Conservation (phyloP, 768 basidiomycete genomes). For the Hirschioporus abietinus region DNA sequence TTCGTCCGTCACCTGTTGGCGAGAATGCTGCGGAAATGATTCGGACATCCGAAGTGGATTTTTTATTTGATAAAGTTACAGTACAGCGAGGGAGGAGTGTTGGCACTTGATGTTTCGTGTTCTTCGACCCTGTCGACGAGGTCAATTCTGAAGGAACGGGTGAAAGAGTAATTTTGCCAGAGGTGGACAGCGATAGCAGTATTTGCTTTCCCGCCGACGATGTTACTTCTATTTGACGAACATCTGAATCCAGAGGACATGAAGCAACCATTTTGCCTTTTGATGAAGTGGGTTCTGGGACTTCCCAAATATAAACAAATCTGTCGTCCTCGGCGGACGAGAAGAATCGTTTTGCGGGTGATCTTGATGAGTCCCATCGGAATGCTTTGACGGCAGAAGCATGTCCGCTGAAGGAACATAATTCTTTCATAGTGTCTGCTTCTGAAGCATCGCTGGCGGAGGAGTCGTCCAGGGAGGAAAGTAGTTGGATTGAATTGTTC, state of each 20-base stretch:
- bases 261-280: constrained; percentile 55
- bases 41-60: constrained; percentile 26
- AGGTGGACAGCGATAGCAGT: constrained; percentile 51
- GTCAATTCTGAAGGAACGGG: constrained; percentile 44
- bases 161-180: constrained; percentile 55
- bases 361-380: constrained; percentile 43
- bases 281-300: constrained; percentile 32
- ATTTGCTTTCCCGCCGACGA: constrained; percentile 27
- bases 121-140: constrained; percentile 32
- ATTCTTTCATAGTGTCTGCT: constrained; percentile 37
- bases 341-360: constrained; percentile 42
- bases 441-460: constrained; percentile 13
- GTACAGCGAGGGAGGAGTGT: constrained; percentile 50
- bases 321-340: constrained; percentile 61
- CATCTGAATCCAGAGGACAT: constrained; percentile 59
- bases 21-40: constrained; percentile 46
- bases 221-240: constrained; percentile 34
- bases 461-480: constrained; percentile 27
- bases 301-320: constrained; percentile 56
- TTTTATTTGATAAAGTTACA: constrained; percentile 36
- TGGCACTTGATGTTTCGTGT: constrained; percentile 40
- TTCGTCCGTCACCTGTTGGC: constrained; percentile 32
- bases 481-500: constrained; percentile 54
- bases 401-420: constrained; percentile 59
- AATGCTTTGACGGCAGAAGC: constrained; percentile 49